Conservation (phyloP, 257 asterid species). For the Forsythia suspensa region DNA sequence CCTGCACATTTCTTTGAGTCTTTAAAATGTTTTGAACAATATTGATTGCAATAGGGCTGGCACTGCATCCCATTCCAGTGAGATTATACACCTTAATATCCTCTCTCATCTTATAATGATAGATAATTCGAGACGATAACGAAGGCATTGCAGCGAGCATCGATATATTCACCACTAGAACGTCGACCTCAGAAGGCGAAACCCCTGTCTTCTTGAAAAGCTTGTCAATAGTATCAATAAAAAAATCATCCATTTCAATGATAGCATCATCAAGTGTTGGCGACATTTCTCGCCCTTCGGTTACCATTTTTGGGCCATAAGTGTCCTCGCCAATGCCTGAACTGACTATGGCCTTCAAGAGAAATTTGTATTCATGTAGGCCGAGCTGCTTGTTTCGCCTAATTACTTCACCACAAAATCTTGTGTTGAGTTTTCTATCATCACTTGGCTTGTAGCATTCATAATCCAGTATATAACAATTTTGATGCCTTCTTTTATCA, state of each 20-base stretch:
- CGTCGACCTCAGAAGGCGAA: conserved; percentile 60
- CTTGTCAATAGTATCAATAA: conserved; percentile 43
- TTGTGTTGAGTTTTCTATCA: conserved; percentile 56
- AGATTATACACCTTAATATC: conserved; percentile 73
- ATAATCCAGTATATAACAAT: conserved; percentile 74
- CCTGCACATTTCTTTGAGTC: conserved; percentile 34
- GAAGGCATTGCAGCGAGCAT: conserved; percentile 73
- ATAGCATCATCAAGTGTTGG: conserved; percentile 59
- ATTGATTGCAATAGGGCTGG: conserved; percentile 64
- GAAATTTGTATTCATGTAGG: conserved; percentile 65
- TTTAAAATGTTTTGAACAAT: conserved; percentile 53
- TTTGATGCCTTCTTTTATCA: conserved; percentile 34
- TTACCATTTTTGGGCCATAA: conserved; percentile 72
- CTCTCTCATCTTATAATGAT: conserved; percentile 54
- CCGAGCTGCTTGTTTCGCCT: conserved; percentile 77
- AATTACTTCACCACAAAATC: conserved; percentile 59
- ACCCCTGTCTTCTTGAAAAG: conserved; percentile 45
- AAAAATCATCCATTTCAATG: conserved; percentile 78
- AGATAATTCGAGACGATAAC: conserved; percentile 56
- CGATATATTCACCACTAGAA: conserved; percentile 73
- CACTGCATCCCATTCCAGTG: conserved; percentile 95
- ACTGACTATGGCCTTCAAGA: conserved; percentile 74
- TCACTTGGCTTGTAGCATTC: conserved; percentile 63
- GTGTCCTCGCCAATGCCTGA: conserved; percentile 96
- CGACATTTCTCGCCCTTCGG: conserved; percentile 55